Percentiles rank a stretch among this genome's conserved stretches.
These are phyloP conservation scores for Eutrema japonicum DNA, from an alignment of 345 rosid genomes.

Conservation along the genomic window DNA sequence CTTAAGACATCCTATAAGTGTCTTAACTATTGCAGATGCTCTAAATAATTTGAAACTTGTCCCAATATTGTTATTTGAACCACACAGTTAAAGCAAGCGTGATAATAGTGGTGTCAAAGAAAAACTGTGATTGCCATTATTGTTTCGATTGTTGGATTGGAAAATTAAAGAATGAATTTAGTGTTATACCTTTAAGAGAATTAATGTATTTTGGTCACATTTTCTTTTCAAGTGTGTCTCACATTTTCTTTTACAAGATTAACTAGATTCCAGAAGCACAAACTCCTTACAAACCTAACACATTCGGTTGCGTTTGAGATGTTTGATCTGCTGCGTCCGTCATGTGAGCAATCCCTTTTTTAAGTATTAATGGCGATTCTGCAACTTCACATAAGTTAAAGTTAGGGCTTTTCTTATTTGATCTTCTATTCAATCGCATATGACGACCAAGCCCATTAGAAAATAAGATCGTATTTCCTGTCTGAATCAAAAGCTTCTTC, in stretches of 20 bases:
- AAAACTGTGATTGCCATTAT: conserved; percentile 11
- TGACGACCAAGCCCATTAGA: conserved; percentile 11
- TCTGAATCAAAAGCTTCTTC: background rate
- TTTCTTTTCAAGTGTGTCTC: no score
- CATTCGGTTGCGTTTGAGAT: conserved; percentile 56
- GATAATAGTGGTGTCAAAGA: conserved; percentile 13
- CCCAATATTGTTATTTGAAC: conserved; percentile 24
- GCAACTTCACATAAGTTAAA: background rate
- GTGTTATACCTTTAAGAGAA: no score
- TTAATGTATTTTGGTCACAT: no score
- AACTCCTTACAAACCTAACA: background rate
- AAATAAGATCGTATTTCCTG: background rate
- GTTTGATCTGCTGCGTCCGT: conserved; percentile 42
- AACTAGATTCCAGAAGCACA: no score
- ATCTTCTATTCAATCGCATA: background rate
- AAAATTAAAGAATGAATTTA: background rate
- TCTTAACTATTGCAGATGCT: no score
- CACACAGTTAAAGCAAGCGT: conserved; percentile 40
- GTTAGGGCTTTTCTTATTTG: background rate
- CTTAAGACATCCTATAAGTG: no score
- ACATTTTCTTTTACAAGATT: no score
- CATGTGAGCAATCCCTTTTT: conserved; percentile 57
- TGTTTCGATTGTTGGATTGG: conserved; percentile 14
- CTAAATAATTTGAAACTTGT: background rate
- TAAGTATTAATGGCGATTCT: background rate